Conservation (phyloP, 495 filamentous ascomycete species). For the Penicillium nucicola region DNA sequence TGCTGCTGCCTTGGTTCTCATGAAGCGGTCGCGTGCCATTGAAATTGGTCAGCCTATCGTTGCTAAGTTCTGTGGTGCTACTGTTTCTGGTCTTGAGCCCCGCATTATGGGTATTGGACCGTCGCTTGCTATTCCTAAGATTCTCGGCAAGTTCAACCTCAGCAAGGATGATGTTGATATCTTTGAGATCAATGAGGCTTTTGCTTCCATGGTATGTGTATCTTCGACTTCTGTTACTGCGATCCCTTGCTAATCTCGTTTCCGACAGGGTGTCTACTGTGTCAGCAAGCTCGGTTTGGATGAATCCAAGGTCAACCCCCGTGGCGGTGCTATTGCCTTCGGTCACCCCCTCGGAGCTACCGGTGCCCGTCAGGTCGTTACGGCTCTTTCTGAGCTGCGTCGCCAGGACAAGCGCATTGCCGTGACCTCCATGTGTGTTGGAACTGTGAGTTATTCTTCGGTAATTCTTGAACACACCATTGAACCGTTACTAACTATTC, state of each 20-base stretch:
- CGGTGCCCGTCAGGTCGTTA: slow-evolving; percentile 77
- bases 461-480: too few species aligned
- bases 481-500: too few species aligned
- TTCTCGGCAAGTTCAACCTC: slow-evolving; percentile 74
- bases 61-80: slow-evolving; percentile 88
- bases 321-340: slow-evolving; percentile 78
- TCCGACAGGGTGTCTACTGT: slow-evolving; percentile 70
- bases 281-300: slow-evolving; percentile 72
- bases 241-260: slow-evolving; percentile 5
- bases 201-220: slow-evolving; percentile 78
- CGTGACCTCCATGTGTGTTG: slow-evolving; percentile 84
- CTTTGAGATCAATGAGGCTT: slow-evolving; percentile 94
- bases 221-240: background rate
- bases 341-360: slow-evolving; percentile 81
- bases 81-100: slow-evolving; percentile 81
- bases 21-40: slow-evolving; percentile 86
- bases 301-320: slow-evolving; percentile 81
- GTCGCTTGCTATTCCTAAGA: slow-evolving; percentile 88
- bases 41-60: slow-evolving; percentile 84
- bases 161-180: slow-evolving; percentile 80
- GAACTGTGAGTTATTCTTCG: slow-evolving; percentile 53
- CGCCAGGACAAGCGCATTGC: slow-evolving; percentile 75
- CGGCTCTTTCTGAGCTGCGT: slow-evolving; percentile 75
- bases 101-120: slow-evolving; percentile 98
- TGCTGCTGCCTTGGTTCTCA: slow-evolving; percentile 83